These are phyloP conservation scores for Stemphylium lycopersici DNA, from an alignment of 2,329 filamentous ascomycete species.

Conservation along the genomic window DNA sequence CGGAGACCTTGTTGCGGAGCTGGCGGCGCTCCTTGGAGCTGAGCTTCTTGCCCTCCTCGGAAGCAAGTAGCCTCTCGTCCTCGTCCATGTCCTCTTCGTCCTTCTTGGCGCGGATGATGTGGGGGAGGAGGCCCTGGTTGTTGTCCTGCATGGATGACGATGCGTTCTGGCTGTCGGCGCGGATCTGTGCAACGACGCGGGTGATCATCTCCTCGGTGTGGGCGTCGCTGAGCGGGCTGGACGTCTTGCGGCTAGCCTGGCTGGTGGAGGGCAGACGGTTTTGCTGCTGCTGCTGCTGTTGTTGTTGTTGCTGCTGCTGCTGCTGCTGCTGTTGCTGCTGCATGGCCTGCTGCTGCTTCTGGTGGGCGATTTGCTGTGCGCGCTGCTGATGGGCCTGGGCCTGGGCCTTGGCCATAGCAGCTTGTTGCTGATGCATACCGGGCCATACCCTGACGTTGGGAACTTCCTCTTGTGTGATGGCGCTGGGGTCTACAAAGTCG, in stretches of 20 bases:
- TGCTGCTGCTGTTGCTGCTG: conserved; percentile 49
- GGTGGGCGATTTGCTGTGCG: conserved; percentile 51
- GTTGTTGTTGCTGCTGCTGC: conserved; percentile 49
- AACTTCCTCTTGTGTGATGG: conserved; percentile 68
- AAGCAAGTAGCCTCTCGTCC: conserved; percentile 90
- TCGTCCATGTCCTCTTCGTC: conserved; percentile 99
- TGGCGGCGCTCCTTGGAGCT: conserved; percentile 96
- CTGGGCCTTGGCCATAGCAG: conserved; percentile 59
- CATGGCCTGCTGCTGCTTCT: conserved; percentile 49
- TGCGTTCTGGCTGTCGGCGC: conserved; percentile 66
- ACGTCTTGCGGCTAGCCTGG: conserved; percentile 42
- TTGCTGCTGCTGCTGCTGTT: conserved; percentile 48
- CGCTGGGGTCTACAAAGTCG: conserved; percentile 75
- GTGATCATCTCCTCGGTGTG: conserved; percentile 86
- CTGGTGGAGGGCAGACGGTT: conserved; percentile 26
- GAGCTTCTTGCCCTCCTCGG: conserved; percentile 98
- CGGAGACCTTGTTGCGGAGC: conserved; percentile 98
- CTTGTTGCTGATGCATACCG: conserved; percentile 90
- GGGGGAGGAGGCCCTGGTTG: conserved; percentile 59
- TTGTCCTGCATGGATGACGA: conserved; percentile 60
- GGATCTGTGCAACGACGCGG: conserved; percentile 90
- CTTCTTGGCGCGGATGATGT: conserved; percentile 79
- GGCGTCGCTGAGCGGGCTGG: conserved; percentile 52
- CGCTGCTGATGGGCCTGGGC: conserved; percentile 47
- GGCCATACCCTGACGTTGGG: conserved; percentile 80